phyloP scores from a whole-genome alignment of 2,329 filamentous ascomycete species.

The Ceratocystis smalleyi region DNA sequence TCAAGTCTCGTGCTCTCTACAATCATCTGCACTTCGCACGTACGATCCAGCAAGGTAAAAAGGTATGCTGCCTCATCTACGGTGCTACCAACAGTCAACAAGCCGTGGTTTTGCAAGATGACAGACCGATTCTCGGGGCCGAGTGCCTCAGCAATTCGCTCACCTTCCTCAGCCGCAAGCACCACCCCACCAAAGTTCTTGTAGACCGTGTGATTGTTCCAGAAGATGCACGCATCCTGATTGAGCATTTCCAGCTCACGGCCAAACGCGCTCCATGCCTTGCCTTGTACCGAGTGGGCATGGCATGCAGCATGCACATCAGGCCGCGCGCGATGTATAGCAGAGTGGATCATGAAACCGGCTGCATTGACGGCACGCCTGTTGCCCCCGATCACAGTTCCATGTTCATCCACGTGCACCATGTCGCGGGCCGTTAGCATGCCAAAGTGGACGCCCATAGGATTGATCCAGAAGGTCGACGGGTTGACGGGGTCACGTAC shows the following conservation, averaged over 20 bases:
- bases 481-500: slow-evolving; percentile 46
- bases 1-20: slow-evolving; percentile 22
- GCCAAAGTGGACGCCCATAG: slow-evolving; percentile 45
- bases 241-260: slow-evolving; percentile 45
- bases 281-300: slow-evolving; percentile 41
- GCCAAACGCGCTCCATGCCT: slow-evolving; percentile 46
- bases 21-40: slow-evolving; percentile 24
- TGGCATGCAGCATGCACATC: slow-evolving; percentile 48
- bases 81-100: slow-evolving; percentile 46
- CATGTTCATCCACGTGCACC: slow-evolving; percentile 44
- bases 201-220: slow-evolving; percentile 43
- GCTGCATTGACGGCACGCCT: slow-evolving; percentile 40
- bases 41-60: slow-evolving; percentile 32
- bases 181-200: slow-evolving; percentile 47
- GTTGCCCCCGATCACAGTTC: slow-evolving; percentile 45
- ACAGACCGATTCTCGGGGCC: slow-evolving; percentile 36
- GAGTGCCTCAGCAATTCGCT: slow-evolving; percentile 40
- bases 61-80: slow-evolving; percentile 53
- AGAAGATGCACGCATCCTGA: slow-evolving; percentile 43
- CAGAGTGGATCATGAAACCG: slow-evolving; percentile 47
- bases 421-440: slow-evolving; percentile 46
- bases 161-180: slow-evolving; percentile 43
- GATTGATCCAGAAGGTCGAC: slow-evolving; percentile 51
- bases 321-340: slow-evolving; percentile 42
- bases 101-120: slow-evolving; percentile 48